Evolutionary conservation across 2,329 filamentous ascomycete species (phyloP).

Genomic region (Ophiostoma tasmaniense): DNA sequence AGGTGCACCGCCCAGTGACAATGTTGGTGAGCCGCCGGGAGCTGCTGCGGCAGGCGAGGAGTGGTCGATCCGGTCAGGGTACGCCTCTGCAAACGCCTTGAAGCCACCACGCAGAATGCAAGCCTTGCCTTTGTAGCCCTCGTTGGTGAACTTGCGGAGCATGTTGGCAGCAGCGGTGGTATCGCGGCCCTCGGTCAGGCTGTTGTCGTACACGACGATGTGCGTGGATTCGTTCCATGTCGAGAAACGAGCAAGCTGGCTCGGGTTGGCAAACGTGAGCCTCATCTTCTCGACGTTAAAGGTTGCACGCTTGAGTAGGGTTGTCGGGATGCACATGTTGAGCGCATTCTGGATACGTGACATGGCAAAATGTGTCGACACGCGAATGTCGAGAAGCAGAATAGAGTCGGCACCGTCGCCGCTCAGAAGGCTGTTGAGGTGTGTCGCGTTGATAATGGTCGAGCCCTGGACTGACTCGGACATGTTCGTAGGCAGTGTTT

Average conservation of each 20-base stretch:
- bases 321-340: slow-evolving; percentile 92
- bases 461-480: slow-evolving; percentile 37
- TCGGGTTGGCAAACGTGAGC: slow-evolving; percentile 70
- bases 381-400: slow-evolving; percentile 76
- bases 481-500: slow-evolving; percentile 42
- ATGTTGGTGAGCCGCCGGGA: slow-evolving; percentile 33
- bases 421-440: slow-evolving; percentile 48
- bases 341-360: slow-evolving; percentile 72
- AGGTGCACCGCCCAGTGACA: slow-evolving; percentile 43
- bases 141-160: slow-evolving; percentile 81
- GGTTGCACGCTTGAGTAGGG: slow-evolving; percentile 78
- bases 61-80: slow-evolving; percentile 55
- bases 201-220: slow-evolving; percentile 81
- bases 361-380: slow-evolving; percentile 70
- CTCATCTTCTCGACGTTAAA: slow-evolving; percentile 84
- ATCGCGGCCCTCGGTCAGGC: slow-evolving; percentile 70
- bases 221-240: slow-evolving; percentile 65
- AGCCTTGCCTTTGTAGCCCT: slow-evolving; percentile 67
- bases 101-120: slow-evolving; percentile 80
- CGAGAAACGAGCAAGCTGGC: slow-evolving; percentile 63
- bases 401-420: slow-evolving; percentile 27
- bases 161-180: slow-evolving; percentile 74
- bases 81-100: slow-evolving; percentile 58
- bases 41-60: slow-evolving; percentile 25
- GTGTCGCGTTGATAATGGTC: slow-evolving; percentile 42